phyloP scores from a whole-genome alignment of 2,329 filamentous ascomycete species.

The Tolypocladium sp. region DNA sequence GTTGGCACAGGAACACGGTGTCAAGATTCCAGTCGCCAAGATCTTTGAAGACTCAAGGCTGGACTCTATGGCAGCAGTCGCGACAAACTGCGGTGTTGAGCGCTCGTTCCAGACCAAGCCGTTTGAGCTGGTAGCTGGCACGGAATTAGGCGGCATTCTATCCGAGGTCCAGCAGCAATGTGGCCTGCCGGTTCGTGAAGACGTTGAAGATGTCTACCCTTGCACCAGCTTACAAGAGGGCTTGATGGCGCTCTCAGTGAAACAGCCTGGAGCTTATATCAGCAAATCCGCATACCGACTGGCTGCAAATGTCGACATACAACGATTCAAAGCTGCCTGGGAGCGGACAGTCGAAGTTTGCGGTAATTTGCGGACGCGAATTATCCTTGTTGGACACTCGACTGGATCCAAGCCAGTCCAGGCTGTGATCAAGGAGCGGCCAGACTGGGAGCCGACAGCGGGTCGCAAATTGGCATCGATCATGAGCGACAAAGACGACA shows the following conservation, averaged over 20 bases:
- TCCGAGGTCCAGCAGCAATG: background rate
- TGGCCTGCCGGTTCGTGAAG: background rate
- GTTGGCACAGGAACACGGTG: background rate
- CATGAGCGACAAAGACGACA: background rate
- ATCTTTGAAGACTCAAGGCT: background rate
- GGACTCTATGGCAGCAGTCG: background rate
- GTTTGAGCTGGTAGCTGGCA: background rate
- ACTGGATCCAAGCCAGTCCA: background rate
- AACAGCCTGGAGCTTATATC: background rate
- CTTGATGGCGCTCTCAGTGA: background rate
- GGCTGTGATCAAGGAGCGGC: background rate
- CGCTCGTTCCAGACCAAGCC: background rate
- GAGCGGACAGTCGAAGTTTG: background rate
- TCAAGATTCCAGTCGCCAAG: background rate
- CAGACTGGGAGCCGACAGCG: background rate
- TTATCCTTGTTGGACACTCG: background rate
- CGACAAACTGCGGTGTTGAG: background rate
- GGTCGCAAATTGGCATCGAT: background rate
- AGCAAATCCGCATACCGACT: background rate
- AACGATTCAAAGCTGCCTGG: background rate
- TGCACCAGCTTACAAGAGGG: background rate
- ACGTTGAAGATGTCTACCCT: background rate
- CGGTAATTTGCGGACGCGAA: background rate
- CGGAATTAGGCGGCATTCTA: background rate
- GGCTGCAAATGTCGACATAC: background rate